Evolutionary conservation across 2,329 filamentous ascomycete genomes (phyloP), one percentile per base, ranked within the genome.

Genomic region (Aspergillus hiratsukae): DNA sequence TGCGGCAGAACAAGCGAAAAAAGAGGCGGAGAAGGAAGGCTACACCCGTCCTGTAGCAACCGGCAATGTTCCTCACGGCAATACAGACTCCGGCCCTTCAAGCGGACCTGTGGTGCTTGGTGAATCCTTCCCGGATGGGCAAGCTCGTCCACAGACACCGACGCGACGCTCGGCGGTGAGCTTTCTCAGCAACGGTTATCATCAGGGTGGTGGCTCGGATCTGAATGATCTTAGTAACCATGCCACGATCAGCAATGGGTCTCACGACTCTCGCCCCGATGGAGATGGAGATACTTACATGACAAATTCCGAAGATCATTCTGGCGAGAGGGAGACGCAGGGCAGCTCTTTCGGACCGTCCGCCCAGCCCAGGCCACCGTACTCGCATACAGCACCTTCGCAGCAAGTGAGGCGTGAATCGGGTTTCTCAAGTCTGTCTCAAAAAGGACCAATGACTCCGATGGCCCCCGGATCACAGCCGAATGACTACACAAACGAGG

Each of bases 401-500:
- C 76, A 79, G 57, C 75, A 76, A 53, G 66, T 78, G 49, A 67
- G 75, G 52, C 73, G 74, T 51, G 71, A 78, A 55, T 78, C 75
- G 53, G 78, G 77, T 3, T 68, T 78, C 46, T 79, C 76, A 4
- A 76, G 67, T 57, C 69, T 80, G 43, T 79, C 78, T 2, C 79
- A 81, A 62, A 77, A 73, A 58, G 75, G 74, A 27, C 80, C 78
- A 6, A 80, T 83, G 63, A 86, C 83, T 2, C 82, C 82, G 23
- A 80, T 87, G 75, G 78, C 79, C 8, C 78, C 79, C 11, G 81
- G 82, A 56, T 83, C 83, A 31, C 80, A 85, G 67, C 76, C 80
- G 17, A 77, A 77, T 23, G 82, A 87, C 82, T 87, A 85, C 57
- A 77, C 87, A 53, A 97, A 97, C 66, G 91, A 96, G 66, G 93